A percentile compares a stretch with the other conserved stretches of the same genome.
Evolutionary conservation across 2,329 filamentous ascomycete species (phyloP).

Genomic region (Trichophyton mentagrophytes): DNA sequence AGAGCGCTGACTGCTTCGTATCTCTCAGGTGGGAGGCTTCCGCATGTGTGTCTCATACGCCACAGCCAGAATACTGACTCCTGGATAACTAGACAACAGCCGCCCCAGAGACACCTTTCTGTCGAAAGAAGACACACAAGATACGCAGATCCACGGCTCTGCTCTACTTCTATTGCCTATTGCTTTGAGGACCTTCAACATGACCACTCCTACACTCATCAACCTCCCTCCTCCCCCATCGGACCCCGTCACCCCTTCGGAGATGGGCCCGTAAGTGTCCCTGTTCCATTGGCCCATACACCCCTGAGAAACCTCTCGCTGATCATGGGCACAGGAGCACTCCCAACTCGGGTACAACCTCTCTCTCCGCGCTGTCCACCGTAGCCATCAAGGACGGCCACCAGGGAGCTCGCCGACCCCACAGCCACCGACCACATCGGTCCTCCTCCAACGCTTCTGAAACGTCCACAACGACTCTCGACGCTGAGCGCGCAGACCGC

Average conservation of each 20-base stretch:
- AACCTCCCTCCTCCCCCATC: slow-evolving; percentile 73
- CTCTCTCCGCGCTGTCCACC: slow-evolving; percentile 80
- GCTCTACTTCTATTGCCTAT: not conserved
- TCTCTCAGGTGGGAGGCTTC: not conserved
- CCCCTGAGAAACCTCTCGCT: slow-evolving; percentile 2
- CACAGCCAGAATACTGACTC: not conserved
- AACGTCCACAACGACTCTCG: slow-evolving; percentile 59
- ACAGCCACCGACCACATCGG: slow-evolving; percentile 41
- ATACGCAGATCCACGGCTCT: not conserved
- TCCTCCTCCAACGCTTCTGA: slow-evolving; percentile 45
- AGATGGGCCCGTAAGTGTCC: slow-evolving; percentile 64
- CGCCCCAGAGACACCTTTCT: not conserved
- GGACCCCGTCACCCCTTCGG: slow-evolving; percentile 73
- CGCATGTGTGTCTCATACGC: not conserved
- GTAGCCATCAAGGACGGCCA: slow-evolving; percentile 95
- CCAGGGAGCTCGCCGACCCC: slow-evolving; percentile 60
- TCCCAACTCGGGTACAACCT: slow-evolving; percentile 83
- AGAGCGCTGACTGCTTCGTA: not conserved
- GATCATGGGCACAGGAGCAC: slow-evolving; percentile 52
- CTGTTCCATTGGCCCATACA: slow-evolving; percentile 3
- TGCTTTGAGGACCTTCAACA: slow-evolving; percentile 30
- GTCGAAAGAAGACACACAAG: not conserved
- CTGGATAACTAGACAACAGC: not conserved
- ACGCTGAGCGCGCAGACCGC: slow-evolving; percentile 85
- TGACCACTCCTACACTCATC: slow-evolving; percentile 56